A percentile compares a stretch with the other conserved stretches of the same genome.
phyloP scores from a whole-genome alignment of 306 rosid species.

The Corylus americana region DNA sequence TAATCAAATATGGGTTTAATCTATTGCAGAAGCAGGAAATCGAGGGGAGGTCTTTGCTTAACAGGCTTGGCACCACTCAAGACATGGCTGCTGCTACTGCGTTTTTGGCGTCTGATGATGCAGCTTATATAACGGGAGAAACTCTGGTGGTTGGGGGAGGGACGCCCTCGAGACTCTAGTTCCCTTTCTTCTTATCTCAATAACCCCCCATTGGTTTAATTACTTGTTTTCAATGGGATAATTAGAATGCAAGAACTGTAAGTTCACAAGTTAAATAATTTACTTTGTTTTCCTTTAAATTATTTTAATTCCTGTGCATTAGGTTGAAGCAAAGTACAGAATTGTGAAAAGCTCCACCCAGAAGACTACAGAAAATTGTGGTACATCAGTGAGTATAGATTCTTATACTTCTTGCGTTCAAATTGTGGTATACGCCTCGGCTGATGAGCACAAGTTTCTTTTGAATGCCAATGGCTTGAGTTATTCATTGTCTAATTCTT shows the following conservation, averaged over 20 bases:
- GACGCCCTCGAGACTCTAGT: slow-evolving; percentile 77
- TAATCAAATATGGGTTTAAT: slow-evolving; percentile 20
- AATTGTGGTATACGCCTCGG: too few species aligned
- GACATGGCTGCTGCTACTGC: slow-evolving; percentile 94
- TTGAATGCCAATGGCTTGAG: too few species aligned
- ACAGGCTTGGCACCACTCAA: slow-evolving; percentile 83
- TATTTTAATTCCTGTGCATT: not conserved
- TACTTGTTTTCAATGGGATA: not conserved
- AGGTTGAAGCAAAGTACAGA: not conserved
- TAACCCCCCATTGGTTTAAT: not conserved
- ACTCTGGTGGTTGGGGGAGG: slow-evolving; percentile 96
- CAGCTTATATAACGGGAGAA: slow-evolving; percentile 93
- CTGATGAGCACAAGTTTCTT: too few species aligned
- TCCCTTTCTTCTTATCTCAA: not conserved
- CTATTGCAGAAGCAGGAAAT: slow-evolving; percentile 55
- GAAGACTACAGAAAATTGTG: too few species aligned
- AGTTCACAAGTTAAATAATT: not conserved
- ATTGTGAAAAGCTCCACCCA: not conserved
- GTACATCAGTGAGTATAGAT: too few species aligned
- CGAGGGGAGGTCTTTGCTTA: slow-evolving; percentile 62
- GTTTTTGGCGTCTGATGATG: slow-evolving; percentile 88
- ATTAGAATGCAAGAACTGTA: not conserved
- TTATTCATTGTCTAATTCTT: too few species aligned
- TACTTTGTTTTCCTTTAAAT: not conserved
- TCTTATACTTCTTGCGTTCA: too few species aligned